These are phyloP conservation scores for Xylaria sp. DNA, from an alignment of 2,329 filamentous ascomycete genomes.

Conservation along the genomic window DNA sequence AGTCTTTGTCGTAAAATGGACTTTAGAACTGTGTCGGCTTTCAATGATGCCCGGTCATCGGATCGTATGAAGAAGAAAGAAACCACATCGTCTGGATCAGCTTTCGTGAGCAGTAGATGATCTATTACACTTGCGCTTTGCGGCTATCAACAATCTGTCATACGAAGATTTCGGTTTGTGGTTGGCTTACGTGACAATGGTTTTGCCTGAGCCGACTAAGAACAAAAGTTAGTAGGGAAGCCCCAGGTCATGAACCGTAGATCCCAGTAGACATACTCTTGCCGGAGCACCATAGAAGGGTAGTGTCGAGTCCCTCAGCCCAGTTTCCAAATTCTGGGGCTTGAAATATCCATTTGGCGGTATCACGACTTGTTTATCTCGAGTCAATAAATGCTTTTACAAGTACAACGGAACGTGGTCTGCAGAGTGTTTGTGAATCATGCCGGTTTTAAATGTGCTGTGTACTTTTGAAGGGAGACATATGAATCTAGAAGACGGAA, in stretches of 20 bases:
- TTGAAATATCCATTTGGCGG: conserved; percentile 38
- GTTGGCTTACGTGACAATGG: conserved; percentile 17
- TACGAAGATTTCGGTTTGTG: not conserved
- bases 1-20: conserved; percentile 43
- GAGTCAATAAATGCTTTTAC: not conserved
- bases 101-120: conserved; percentile 34
- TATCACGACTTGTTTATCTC: conserved; percentile 31
- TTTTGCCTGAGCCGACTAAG: conserved; percentile 29
- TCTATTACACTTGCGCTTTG: conserved; percentile 41
- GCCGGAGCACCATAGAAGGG: conserved; percentile 26
- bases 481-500: not conserved
- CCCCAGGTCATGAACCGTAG: not conserved
- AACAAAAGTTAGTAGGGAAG: not conserved
- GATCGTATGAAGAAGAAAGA: conserved; percentile 46
- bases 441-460: not conserved
- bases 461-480: not conserved
- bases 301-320: not conserved
- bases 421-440: conserved; percentile 9
- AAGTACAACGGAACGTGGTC: not conserved
- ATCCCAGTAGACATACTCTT: conserved; percentile 20
- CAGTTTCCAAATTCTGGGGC: conserved; percentile 39
- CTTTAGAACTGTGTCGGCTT: conserved; percentile 39
- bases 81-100: conserved; percentile 26
- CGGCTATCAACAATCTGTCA: conserved; percentile 1
- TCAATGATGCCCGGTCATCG: conserved; percentile 39